Conservation (phyloP, 1,139 yeast species). For the Blastobotrys illinoisensis region DNA sequence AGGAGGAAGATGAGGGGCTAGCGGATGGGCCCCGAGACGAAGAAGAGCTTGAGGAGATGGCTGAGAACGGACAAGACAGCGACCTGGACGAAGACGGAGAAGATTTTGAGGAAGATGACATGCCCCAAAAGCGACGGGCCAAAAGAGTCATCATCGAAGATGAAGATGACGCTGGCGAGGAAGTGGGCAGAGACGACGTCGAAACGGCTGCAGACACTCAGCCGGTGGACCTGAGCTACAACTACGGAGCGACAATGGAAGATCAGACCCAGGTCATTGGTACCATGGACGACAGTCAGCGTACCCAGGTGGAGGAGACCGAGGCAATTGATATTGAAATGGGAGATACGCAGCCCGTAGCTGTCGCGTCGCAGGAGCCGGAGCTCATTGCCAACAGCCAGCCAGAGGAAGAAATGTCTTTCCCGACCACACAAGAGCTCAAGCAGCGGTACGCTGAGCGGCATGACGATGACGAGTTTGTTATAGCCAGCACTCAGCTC, state of each 20-base stretch:
- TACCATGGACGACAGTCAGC: not conserved
- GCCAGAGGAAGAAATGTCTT: not conserved
- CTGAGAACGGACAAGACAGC: conserved; percentile 16
- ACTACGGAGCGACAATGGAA: not conserved
- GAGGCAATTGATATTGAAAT: not conserved
- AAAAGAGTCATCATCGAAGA: conserved; percentile 4
- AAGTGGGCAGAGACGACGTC: conserved; percentile 12
- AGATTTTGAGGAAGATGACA: conserved; percentile 8
- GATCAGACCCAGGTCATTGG: not conserved
- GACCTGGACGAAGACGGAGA: not conserved
- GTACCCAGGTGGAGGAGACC: not conserved
- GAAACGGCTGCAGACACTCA: not conserved
- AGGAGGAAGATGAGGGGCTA: conserved; percentile 9
- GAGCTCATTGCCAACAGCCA: not conserved
- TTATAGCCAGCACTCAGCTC: conserved; percentile 12
- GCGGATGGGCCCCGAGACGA: conserved; percentile 12
- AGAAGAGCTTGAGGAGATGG: conserved; percentile 15
- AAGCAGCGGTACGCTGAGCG: not conserved
- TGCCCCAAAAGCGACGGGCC: not conserved
- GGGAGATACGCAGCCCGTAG: not conserved
- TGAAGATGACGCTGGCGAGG: conserved; percentile 14
- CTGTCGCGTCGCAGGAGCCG: not conserved
- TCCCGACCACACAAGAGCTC: not conserved
- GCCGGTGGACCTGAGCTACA: not conserved
- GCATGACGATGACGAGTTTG: not conserved